Base-by-base conservation (phyloP, 2,329 filamentous ascomycete genomes). In the Diaporthe helianthi region DNA sequence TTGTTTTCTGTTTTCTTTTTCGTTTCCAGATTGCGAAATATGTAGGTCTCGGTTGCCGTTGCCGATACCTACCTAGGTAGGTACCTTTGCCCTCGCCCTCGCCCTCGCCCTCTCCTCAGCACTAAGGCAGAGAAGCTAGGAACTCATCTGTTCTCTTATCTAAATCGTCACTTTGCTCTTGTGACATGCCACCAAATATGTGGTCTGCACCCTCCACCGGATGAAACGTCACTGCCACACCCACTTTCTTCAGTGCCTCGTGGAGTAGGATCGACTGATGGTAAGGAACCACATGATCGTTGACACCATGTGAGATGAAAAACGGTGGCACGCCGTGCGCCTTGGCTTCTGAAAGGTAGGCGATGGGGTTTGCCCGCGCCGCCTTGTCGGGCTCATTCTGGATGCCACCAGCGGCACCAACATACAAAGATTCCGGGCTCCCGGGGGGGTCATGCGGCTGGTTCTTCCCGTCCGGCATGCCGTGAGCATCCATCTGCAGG, bases 111-210 rank as follows among this genome's bases (percentile, higher is more conserved):
- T 13, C 15, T 19, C n/a, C n/a, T 60, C 29, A 29, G 7, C 53
- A 38, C 36, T 38, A 26, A 60, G 51, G 22, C 3, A 71, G 46
- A 4, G 67, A 64, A 47, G 49, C 54, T n/a, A 71, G 41, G 12
- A 71, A 71, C 9, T 69, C 69, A 41, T 67, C 69, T 26, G 69
- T 71, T 12, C 44, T 53, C 19, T 46, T 47, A n/a, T 71, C 67
- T 36, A 71, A 26, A n/a, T 68, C 67, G 6, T 46, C 49, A 29
- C 58, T 64, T 29, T 71, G 55, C n/a, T 71, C 69, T 46, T 51
- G 65, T 13, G 47, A 67, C 4, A 65, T 65, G 12, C 69, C 69
- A 1, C 47, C 6, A n/a, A 71, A 71, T 12, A 69, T 44, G 26
- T 71, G 69, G 52, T 71, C 69, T n/a, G 51, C 44, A 4, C 51